Percentiles rank a stretch among this genome's conserved stretches.
phyloP scores from a whole-genome alignment of 441 rosid species.

The Breynia disticha region DNA sequence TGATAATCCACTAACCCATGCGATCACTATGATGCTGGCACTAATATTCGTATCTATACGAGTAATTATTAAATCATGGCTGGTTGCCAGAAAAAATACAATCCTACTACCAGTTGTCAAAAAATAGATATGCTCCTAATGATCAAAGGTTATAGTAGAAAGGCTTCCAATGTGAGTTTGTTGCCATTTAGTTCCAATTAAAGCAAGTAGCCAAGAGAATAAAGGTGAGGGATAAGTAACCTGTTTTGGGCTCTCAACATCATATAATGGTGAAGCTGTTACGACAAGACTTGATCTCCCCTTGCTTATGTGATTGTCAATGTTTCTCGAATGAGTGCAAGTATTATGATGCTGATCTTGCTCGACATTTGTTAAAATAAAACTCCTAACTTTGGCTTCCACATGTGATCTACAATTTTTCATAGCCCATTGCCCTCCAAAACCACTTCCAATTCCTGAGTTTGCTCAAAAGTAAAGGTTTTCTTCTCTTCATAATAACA shows the following conservation, averaged over 20 bases:
- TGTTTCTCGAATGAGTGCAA: too few species aligned
- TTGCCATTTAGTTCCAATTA: constrained; percentile 66
- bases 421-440: too few species aligned
- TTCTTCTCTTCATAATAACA: too few species aligned
- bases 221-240: constrained; percentile 37
- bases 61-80: constrained; percentile 47
- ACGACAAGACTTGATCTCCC: constrained; percentile 39
- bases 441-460: too few species aligned
- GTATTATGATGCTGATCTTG: too few species aligned
- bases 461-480: too few species aligned
- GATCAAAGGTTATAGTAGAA: constrained; percentile 52
- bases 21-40: constrained; percentile 83
- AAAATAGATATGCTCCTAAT: constrained; percentile 69
- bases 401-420: too few species aligned
- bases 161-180: constrained; percentile 52
- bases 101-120: constrained; percentile 76
- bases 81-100: constrained; percentile 48
- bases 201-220: constrained; percentile 45
- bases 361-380: too few species aligned
- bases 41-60: constrained; percentile 88
- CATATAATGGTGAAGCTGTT: constrained; percentile 28
- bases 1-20: constrained; percentile 87
- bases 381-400: too few species aligned
- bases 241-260: constrained; percentile 21
- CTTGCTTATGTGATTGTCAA: too few species aligned